Conservation (phyloP, 2,329 filamentous ascomycete genomes). For the Fonsecaea nubica region DNA sequence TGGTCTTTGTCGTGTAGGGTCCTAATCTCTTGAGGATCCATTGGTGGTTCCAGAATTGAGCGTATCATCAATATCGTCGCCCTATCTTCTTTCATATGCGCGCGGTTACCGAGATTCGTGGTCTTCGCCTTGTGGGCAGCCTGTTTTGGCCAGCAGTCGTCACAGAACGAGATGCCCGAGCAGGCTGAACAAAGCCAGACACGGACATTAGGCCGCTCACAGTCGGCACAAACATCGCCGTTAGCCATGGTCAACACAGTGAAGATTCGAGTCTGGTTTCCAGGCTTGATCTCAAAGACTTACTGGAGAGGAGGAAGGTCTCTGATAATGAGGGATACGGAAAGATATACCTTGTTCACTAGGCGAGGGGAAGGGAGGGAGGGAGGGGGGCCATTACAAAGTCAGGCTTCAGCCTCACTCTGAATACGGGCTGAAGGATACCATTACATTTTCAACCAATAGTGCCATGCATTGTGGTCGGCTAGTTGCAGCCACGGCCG, state of each 20-base stretch:
- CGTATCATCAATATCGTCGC: conserved; percentile 8
- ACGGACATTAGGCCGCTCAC: neutral
- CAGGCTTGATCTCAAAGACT: neutral
- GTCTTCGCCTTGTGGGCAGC: conserved; percentile 5
- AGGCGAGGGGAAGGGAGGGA: neutral
- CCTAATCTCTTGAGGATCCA: conserved; percentile 29
- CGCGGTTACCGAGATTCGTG: neutral
- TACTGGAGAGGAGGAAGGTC: neutral
- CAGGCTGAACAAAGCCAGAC: conserved; percentile 6
- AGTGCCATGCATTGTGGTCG: neutral
- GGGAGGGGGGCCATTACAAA: neutral
- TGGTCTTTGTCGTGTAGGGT: conserved; percentile 47
- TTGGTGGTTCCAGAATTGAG: conserved; percentile 8
- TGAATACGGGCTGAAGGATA: neutral
- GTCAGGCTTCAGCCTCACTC: neutral
- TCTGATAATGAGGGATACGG: neutral
- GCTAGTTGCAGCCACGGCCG: neutral
- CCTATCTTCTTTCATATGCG: neutral
- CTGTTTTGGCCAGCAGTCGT: conserved; percentile 3
- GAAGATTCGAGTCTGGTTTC: neutral
- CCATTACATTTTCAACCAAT: neutral
- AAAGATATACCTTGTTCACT: neutral
- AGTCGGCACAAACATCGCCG: neutral
- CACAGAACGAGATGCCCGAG: neutral
- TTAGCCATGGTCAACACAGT: neutral